phyloP scores from a whole-genome alignment of 1,139 yeast species.

The Meyerozyma sp. region DNA sequence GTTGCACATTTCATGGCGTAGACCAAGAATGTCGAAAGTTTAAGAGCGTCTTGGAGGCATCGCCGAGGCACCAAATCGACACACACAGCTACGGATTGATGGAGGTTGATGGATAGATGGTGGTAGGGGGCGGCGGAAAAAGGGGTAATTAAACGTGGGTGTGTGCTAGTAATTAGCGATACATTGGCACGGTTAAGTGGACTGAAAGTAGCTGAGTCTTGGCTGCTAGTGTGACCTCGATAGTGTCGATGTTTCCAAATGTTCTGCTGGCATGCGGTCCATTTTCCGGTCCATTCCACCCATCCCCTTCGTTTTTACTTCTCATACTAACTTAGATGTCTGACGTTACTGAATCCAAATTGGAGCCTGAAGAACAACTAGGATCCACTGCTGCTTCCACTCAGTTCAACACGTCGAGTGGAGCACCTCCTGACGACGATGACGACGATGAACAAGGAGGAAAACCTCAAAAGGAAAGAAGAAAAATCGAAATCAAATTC shows the following conservation, averaged over 20 bases:
- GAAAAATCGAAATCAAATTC: constrained; percentile 95
- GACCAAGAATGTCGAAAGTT: neutral
- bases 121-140: too few relatives aligned
- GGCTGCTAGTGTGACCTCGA: too few relatives aligned
- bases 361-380: constrained; percentile 34
- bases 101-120: constrained; percentile 1
- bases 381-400: constrained; percentile 15
- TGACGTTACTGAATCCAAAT: constrained; percentile 36
- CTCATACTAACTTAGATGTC: constrained; percentile 26
- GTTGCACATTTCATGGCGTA: neutral
- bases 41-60: neutral
- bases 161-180: too few relatives aligned
- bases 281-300: too few relatives aligned
- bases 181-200: too few relatives aligned
- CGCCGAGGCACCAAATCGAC: neutral
- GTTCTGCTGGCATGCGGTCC: too few relatives aligned
- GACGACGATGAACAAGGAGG: constrained; percentile 49
- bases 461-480: constrained; percentile 69
- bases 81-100: neutral
- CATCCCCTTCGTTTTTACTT: too few relatives aligned
- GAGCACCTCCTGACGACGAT: constrained; percentile 54
- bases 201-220: too few relatives aligned
- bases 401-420: constrained; percentile 12
- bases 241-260: neutral
- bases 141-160: too few relatives aligned